Conservation (phyloP, 2,329 filamentous ascomycete genomes). For the Fusarium duplospermum region DNA sequence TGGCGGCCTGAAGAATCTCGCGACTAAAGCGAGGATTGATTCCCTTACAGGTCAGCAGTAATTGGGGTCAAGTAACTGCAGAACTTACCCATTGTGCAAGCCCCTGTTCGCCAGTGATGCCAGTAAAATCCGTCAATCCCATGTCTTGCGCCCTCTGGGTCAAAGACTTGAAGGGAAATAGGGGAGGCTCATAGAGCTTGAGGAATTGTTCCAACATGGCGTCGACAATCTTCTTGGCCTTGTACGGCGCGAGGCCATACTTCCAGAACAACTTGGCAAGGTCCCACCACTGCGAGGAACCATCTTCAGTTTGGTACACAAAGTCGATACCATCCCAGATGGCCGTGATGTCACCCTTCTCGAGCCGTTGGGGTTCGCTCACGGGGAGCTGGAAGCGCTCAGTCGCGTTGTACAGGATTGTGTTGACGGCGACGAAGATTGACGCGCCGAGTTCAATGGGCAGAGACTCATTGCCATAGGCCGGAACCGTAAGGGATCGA, state of each 20-base stretch:
- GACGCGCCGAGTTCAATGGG: conserved; percentile 90
- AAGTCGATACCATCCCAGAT: conserved; percentile 88
- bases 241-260: conserved; percentile 84
- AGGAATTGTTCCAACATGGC: conserved; percentile 78
- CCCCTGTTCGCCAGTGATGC: conserved; percentile 78
- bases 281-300: conserved; percentile 80
- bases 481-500: conserved; percentile 85
- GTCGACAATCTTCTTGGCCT: conserved; percentile 78
- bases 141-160: conserved; percentile 75
- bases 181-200: conserved; percentile 80
- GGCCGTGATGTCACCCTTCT: conserved; percentile 70
- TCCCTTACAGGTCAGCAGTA: conserved; percentile 43
- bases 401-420: conserved; percentile 81
- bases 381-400: conserved; percentile 76
- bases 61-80: background rate
- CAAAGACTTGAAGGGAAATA: conserved; percentile 87
- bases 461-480: conserved; percentile 72
- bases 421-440: conserved; percentile 89
- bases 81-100: conserved; percentile 68
- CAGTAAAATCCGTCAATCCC: conserved; percentile 74
- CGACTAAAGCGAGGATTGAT: conserved; percentile 76
- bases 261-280: conserved; percentile 83
- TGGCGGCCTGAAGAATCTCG: conserved; percentile 90
- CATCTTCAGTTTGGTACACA: conserved; percentile 72
- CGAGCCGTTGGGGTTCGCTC: conserved; percentile 56